Evolutionary conservation across 345 rosid genomes (phyloP), one percentile per base, ranked within the genome.

Genomic region (Citrus medica): DNA sequence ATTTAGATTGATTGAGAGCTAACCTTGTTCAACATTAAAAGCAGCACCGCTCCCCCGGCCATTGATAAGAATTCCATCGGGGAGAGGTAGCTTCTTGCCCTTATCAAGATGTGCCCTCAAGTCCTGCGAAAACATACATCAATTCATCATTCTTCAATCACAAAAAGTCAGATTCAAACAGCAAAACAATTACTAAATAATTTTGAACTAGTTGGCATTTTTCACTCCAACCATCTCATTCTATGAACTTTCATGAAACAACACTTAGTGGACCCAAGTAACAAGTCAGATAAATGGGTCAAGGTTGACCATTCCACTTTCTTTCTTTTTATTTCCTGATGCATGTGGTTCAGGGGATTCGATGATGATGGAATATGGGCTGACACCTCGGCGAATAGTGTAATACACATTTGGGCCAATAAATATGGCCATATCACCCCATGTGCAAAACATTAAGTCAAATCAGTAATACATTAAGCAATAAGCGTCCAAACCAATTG

Each of bases 61-160:
- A 69, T 96, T 96, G 85, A 96, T 92, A 83, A 96, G 95, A 78
- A 96, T 86, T 37, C 94, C 98, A 70, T 92, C 93, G 61, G 98
- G 92, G 65, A 82, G 79, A 24, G 98, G 98, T 27, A 96, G 78
- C 84, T 84, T 89, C 28, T 73, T 86, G 4, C 99, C 99, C 13
- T 75, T 9, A 69, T 96, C 97, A 63, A 96, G 86, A 12, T 55
- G 74, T 35, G 85, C 86, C 79, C 42, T 90, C 87, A 96, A 85
- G 55, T 66, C 82, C 99, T 96, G 78, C 55, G 74, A n/a, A 32
- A 51, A 14, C 55, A 58, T 48, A 17, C 65, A 78, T 24, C 7
- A 9, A 30, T 12, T 32, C 7, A 19, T 63, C 10, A 24, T 13
- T 35, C 40, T 32, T 69, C 55, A 55, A 69, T 7, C 46, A 9